Evolutionary conservation across 2,329 filamentous ascomycete species (phyloP).

Genomic region (Neonectria magnoliae): DNA sequence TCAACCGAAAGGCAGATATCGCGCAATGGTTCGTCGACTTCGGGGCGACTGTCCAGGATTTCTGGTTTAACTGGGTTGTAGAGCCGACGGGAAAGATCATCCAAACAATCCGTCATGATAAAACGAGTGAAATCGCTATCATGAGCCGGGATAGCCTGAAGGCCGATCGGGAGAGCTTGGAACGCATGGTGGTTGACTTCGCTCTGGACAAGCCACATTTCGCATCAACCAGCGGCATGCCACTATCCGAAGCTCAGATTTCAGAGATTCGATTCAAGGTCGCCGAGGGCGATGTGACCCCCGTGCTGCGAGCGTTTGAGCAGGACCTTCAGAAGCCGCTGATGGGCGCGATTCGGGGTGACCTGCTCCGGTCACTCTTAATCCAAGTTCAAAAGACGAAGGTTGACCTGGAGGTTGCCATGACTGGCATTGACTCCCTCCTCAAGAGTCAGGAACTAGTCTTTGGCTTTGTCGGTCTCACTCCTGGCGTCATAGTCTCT

Average conservation of each 20-base stretch:
- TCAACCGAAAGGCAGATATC: constrained; percentile 80
- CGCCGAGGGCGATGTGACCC: constrained; percentile 90
- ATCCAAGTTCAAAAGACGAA: constrained; percentile 99
- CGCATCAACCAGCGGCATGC: constrained; percentile 54
- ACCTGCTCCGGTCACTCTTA: constrained; percentile 87
- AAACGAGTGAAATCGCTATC: constrained; percentile 92
- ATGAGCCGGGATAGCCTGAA: constrained; percentile 94
- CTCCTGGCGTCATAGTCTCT: constrained; percentile 89
- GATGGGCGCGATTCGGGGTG: constrained; percentile 82
- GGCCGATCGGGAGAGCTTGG: constrained; percentile 89
- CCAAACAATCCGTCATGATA: constrained; percentile 91
- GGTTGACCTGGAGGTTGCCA: constrained; percentile 95
- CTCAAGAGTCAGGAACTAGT: constrained; percentile 96
- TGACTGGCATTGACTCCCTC: constrained; percentile 93
- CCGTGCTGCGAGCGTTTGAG: constrained; percentile 91
- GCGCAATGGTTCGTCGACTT: constrained; percentile 82
- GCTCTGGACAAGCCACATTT: constrained; percentile 81
- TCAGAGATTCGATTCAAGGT: constrained; percentile 81
- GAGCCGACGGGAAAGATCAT: constrained; percentile 86
- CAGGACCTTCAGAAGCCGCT: constrained; percentile 86
- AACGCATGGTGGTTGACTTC: constrained; percentile 99
- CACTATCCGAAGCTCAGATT: constrained; percentile 75
- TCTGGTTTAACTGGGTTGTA: constrained; percentile 96
- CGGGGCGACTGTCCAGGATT: constrained; percentile 82
- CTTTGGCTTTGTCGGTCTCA: constrained; percentile 96